Base-by-base conservation (phyloP, 495 filamentous ascomycete species). In the Terfezia claveryi region DNA sequence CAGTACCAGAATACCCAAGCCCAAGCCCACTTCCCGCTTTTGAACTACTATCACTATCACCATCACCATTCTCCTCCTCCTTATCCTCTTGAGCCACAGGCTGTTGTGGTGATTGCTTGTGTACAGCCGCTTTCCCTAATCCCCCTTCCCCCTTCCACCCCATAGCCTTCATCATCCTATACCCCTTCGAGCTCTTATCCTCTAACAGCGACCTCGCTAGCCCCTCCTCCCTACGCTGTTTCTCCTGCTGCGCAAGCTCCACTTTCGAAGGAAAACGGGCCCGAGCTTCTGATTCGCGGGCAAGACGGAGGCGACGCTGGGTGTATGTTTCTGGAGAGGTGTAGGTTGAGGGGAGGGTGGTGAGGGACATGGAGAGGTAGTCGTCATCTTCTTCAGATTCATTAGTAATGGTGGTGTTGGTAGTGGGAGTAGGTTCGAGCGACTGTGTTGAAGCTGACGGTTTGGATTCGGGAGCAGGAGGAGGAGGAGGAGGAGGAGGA, bases 161-260 rank as follows among this genome's bases (percentile, higher is more conserved):
- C 71, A 98, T 81, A 67, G 82, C 87, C n/a, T 84, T 80, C 88
- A 98, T 91, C 87, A 98, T 94, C 56, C 83, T 73, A 55, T 87
- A 79, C 2, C 91, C 91, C 67, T 95, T 98, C 4, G 57, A 54
- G n/a, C 50, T 57, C 7, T 69, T 63, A n/a, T 76, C 74, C 44
- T 72, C 64, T 14, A 85, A 69, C 27, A 94, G 72, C n/a, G 80
- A 81, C 12, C 70, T 80, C 2, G 77, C 71, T 14, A 94, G 75
- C 5, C 81, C 86, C 46, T 73, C 76, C 66, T 96, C 87, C 49
- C 86, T 82, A 23, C 74, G 77, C 38, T 73, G 73, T 23, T 72
- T 75, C 61, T 80, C 84, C 57, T 83, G 77, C 16, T 76, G 77
- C 14, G 77, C 80, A 44, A 78, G 77, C 72, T 96, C 85, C 51